Base-by-base conservation (phyloP, 1,284 basidiomycete genomes). In the Pseudozyma thailandica region DNA sequence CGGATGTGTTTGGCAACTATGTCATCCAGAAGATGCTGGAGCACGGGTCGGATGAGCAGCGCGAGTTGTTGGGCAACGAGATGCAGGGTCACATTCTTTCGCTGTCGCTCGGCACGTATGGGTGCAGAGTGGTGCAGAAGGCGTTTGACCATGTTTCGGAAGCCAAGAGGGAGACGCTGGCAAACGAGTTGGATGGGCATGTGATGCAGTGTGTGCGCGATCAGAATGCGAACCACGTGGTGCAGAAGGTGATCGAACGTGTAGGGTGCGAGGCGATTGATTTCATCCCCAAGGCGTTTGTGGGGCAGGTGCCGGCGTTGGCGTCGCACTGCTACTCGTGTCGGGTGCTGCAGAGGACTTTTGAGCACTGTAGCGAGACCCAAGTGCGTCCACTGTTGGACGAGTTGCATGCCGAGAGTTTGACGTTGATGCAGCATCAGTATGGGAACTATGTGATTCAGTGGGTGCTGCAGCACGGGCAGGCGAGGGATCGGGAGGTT, bases 21-120 rank as follows among this genome's bases (percentile, higher is more conserved):
- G 97, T 85, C 89, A 89, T 97, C 59, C 95, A 98, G 84, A 97
- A 97, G 84, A 85, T 98, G 76, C 91, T 98, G 75, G 95, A 98
- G 83, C 88, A 91, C 79, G 94, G 95, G 23, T 90, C 89, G 16
- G 87, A 88, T 61, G 84, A 62, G 50, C 77, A 84, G 56, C 91
- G 90, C 79, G 87, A 88, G 2, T 84, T 88, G 9, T 85, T 98
- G 42, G 89, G 89, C 1, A 87, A 85, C 52, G 87, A 89, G 38
- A 91, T 98, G 88, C 89, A 93, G 79, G 89, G 89, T 0, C 89
- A 92, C 75, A 87, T 95, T 30, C 85, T 94, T 4, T 84, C 87
- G 10, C 86, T 98, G 43, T 92, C 93, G 3, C 85, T 92, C 57
- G 92, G 98, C 80, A 94, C 96, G 88, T 98, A 98, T 83, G 95